Evolutionary conservation across 768 basidiomycete species (phyloP).

Genomic region (Mycena haematopus): DNA sequence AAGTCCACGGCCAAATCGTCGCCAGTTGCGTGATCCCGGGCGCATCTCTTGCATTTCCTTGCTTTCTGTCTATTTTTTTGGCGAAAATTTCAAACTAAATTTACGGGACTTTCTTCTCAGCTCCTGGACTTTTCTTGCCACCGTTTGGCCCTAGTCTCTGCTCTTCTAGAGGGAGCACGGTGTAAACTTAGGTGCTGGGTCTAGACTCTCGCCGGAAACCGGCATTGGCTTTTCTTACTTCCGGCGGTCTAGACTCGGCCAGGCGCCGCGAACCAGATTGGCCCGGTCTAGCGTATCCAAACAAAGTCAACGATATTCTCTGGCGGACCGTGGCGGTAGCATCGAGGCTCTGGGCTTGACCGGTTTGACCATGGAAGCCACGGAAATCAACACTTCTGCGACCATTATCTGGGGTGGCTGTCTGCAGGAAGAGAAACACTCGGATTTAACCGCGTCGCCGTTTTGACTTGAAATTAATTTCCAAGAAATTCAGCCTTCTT

Average conservation of each 20-base stretch:
- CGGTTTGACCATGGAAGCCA: too few species aligned
- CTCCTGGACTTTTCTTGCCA: background rate
- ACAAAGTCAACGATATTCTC: background rate
- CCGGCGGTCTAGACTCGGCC: conserved; percentile 20
- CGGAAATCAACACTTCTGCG: too few species aligned
- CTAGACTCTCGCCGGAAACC: conserved; percentile 20
- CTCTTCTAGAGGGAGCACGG: background rate
- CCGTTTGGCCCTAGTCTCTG: background rate
- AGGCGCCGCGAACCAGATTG: conserved; percentile 7
- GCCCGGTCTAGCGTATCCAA: background rate
- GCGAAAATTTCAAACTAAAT: background rate
- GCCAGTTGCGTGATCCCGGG: conserved; percentile 5
- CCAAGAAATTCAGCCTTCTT: background rate
- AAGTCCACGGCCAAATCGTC: conserved; percentile 9
- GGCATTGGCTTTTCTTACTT: conserved; percentile 2
- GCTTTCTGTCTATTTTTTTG: conserved; percentile 15
- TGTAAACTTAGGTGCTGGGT: conserved; percentile 5
- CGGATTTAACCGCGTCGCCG: background rate
- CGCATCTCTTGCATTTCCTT: background rate
- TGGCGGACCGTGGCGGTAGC: too few species aligned
- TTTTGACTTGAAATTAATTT: background rate
- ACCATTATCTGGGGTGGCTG: too few species aligned
- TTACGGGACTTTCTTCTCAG: background rate
- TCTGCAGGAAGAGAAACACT: too few species aligned
- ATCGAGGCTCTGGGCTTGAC: background rate